These are phyloP conservation scores for Globisporangium yorkense DNA, from an alignment of 352 stramenopile species.

Conservation along the genomic window DNA sequence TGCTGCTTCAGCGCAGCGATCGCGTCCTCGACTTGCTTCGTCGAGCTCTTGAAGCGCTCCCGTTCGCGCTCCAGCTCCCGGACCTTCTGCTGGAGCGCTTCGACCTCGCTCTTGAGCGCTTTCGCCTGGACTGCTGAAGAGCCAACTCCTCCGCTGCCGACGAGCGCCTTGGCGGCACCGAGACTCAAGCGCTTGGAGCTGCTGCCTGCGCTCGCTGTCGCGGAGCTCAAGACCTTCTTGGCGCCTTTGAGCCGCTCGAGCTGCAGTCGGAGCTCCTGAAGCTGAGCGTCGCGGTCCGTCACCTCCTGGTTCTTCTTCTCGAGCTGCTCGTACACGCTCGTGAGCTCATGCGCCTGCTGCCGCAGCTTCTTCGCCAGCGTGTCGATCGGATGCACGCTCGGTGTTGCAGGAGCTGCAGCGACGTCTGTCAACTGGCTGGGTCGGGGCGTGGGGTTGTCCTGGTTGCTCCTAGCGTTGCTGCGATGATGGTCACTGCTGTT, in stretches of 20 bases:
- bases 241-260: slow-evolving; percentile 30
- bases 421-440: not conserved
- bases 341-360: slow-evolving; percentile 65
- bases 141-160: not conserved
- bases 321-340: slow-evolving; percentile 61
- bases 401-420: not conserved
- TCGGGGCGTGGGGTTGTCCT: not conserved
- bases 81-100: slow-evolving; percentile 29
- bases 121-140: slow-evolving; percentile 2
- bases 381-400: slow-evolving; percentile 47
- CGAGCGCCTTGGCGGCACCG: not conserved
- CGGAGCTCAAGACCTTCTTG: not conserved
- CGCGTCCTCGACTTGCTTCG: slow-evolving; percentile 31
- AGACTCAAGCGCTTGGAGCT: not conserved
- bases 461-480: not conserved
- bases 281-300: slow-evolving; percentile 24
- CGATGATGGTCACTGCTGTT: not conserved
- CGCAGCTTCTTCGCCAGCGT: slow-evolving; percentile 69
- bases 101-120: slow-evolving; percentile 10
- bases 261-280: slow-evolving; percentile 38
- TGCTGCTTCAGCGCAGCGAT: slow-evolving; percentile 31
- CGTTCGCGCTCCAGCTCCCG: slow-evolving; percentile 37
- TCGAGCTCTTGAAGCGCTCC: slow-evolving; percentile 27
- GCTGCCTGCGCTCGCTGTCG: not conserved
- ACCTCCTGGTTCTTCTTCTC: slow-evolving; percentile 48